Conservation (phyloP, 2,329 filamentous ascomycete species). For the Rhytidhysteron rufulum region DNA sequence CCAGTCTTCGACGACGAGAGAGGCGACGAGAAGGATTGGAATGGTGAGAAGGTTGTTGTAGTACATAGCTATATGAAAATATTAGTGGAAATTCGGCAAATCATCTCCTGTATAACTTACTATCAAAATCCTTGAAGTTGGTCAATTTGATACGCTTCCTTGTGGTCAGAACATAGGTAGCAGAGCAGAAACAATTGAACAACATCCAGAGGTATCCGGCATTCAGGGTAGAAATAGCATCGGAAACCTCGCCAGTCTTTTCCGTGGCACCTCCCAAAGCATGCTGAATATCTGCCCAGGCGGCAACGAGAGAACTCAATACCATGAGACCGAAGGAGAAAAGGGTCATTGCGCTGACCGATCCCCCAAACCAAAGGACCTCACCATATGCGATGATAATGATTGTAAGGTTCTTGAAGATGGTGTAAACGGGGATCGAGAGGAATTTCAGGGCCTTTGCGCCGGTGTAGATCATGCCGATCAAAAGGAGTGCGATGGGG, state of each 20-base stretch:
- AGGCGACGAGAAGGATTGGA: conserved; percentile 79
- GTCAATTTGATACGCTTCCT: conserved; percentile 98
- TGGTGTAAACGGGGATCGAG: conserved; percentile 97
- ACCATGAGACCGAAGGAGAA: conserved; percentile 98
- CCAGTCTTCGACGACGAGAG: conserved; percentile 88
- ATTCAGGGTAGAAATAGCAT: conserved; percentile 83
- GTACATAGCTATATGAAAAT: conserved; percentile 73
- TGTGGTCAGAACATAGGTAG: conserved; percentile 87
- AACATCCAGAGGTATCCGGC: conserved; percentile 97
- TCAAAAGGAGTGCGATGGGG: conserved; percentile 88
- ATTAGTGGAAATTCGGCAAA: too few relatives aligned
- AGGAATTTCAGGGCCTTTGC: conserved; percentile 95
- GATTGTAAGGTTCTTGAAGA: conserved; percentile 99
- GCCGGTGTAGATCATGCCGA: conserved; percentile 98
- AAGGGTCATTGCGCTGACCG: conserved; percentile 79
- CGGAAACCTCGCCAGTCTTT: conserved; percentile 53
- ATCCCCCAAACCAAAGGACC: conserved; percentile 96
- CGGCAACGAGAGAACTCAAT: conserved; percentile 86
- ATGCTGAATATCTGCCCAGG: conserved; percentile 94
- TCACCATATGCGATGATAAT: conserved; percentile 98
- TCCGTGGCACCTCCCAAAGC: conserved; percentile 63
- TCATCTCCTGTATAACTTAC: too few relatives aligned
- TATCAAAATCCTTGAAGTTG: conserved; percentile 99
- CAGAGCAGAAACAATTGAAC: conserved; percentile 92
- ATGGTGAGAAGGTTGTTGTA: conserved; percentile 99